phyloP scores from a whole-genome alignment of 208 protist genomes.

The Leishmania guyanensis region DNA sequence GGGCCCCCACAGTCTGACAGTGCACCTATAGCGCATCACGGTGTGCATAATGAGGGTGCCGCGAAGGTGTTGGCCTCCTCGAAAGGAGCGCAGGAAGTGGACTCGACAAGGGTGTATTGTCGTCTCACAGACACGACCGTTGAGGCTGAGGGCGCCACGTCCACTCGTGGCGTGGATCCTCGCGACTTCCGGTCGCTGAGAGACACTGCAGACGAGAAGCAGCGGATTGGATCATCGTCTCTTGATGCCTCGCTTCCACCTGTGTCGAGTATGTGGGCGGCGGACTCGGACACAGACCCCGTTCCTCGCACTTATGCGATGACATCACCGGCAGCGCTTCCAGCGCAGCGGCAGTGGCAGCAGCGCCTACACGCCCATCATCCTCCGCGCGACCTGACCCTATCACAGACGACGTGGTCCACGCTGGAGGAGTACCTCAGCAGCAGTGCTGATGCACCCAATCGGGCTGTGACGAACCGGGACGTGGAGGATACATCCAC shows the following conservation, averaged over 20 bases:
- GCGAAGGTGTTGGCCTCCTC: background rate
- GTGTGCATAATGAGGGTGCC: background rate
- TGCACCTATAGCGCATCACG: background rate
- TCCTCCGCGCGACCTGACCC: background rate
- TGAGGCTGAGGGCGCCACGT: background rate
- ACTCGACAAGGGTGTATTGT: background rate
- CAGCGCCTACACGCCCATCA: slow-evolving; percentile 3
- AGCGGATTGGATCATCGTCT: slow-evolving; percentile 2
- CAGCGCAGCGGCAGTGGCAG: slow-evolving; percentile 12
- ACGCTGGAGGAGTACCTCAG: slow-evolving; percentile 31
- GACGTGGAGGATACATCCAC: background rate
- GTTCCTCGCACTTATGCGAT: background rate
- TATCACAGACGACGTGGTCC: slow-evolving; percentile 15
- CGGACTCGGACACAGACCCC: background rate
- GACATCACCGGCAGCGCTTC: background rate
- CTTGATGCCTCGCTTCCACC: background rate
- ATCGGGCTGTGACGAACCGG: background rate
- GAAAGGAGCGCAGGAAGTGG: background rate
- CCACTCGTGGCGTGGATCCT: no score
- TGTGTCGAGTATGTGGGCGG: background rate
- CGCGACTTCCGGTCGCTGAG: background rate
- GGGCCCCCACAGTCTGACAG: background rate
- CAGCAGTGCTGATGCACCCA: background rate
- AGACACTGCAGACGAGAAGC: slow-evolving; percentile 8
- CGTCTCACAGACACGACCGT: background rate